A percentile compares a stretch with the other conserved stretches of the same genome.
Conservation (phyloP, 805 yeast species). For the Lachancea cidri region DNA sequence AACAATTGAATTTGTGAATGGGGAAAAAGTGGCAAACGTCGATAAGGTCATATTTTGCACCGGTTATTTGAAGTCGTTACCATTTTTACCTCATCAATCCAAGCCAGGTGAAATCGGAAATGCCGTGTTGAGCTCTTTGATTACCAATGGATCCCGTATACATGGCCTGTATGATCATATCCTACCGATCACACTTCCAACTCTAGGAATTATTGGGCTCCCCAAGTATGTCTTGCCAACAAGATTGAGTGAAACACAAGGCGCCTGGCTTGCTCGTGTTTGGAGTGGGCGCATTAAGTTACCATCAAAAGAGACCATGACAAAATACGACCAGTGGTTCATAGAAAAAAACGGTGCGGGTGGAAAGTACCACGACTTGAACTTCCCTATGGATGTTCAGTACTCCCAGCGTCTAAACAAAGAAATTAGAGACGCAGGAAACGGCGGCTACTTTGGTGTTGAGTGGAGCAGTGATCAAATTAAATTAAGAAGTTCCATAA, state of each 20-base stretch:
- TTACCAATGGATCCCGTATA: conserved; percentile 45
- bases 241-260: conserved; percentile 55
- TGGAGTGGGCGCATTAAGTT: conserved; percentile 49
- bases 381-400: conserved; percentile 52
- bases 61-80: conserved; percentile 64
- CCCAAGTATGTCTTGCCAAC: conserved; percentile 58
- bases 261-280: conserved; percentile 56
- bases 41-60: conserved; percentile 67
- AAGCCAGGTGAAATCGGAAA: conserved; percentile 12
- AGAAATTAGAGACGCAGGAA: conserved; percentile 34
- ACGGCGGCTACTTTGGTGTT: conserved; percentile 44
- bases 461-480: conserved; percentile 48
- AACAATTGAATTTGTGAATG: conserved; percentile 45
- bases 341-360: conserved; percentile 43
- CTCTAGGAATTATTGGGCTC: conserved; percentile 54
- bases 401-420: conserved; percentile 46
- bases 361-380: conserved; percentile 46
- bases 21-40: conserved; percentile 40
- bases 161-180: conserved; percentile 55
- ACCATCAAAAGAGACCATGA: conserved; percentile 48
- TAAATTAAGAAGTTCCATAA: conserved; percentile 39
- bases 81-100: conserved; percentile 44
- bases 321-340: conserved; percentile 36
- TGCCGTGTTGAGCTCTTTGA: conserved; percentile 28
- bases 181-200: conserved; percentile 52